Evolutionary conservation across 495 filamentous ascomycete genomes (phyloP).

Genomic region (Corynascus novoguineensis): DNA sequence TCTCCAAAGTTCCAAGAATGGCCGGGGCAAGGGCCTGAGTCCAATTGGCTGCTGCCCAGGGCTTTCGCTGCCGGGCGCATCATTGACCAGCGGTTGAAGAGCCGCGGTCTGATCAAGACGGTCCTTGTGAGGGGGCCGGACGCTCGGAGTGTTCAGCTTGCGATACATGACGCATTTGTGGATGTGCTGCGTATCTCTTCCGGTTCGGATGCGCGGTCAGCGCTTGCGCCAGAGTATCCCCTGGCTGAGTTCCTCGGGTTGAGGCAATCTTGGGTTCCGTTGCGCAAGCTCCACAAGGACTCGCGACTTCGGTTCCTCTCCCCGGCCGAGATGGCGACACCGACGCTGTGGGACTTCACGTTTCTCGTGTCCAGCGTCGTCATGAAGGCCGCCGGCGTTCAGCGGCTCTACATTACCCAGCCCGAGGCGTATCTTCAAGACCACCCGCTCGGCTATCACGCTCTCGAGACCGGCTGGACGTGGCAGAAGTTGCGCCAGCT

Average conservation of each 20-base stretch:
- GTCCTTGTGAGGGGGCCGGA: slow-evolving; percentile 52
- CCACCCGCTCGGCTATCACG: slow-evolving; percentile 43
- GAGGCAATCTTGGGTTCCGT: slow-evolving; percentile 56
- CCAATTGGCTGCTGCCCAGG: slow-evolving; percentile 52
- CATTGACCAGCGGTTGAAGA: slow-evolving; percentile 57
- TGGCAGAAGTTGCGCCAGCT: slow-evolving; percentile 57
- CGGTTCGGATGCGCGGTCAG: slow-evolving; percentile 12
- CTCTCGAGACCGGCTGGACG: slow-evolving; percentile 49
- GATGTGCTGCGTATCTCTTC: slow-evolving; percentile 41
- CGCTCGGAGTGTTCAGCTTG: slow-evolving; percentile 54
- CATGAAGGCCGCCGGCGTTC: slow-evolving; percentile 55
- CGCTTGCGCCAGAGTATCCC: slow-evolving; percentile 27
- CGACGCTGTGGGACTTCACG: slow-evolving; percentile 59
- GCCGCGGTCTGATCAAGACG: slow-evolving; percentile 59
- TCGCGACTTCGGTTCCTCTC: slow-evolving; percentile 59
- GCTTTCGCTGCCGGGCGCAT: slow-evolving; percentile 51
- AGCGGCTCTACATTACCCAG: slow-evolving; percentile 61
- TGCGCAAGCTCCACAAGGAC: slow-evolving; percentile 66
- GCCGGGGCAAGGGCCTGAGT: slow-evolving; percentile 38
- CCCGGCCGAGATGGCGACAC: slow-evolving; percentile 59
- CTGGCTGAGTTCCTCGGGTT: slow-evolving; percentile 44
- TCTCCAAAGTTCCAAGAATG: slow-evolving; percentile 42
- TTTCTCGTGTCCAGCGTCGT: slow-evolving; percentile 59
- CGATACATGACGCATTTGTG: slow-evolving; percentile 54
- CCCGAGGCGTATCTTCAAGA: slow-evolving; percentile 60